phyloP scores from a whole-genome alignment of 352 stramenopile genomes.

The Globisporangium okanoganense region DNA sequence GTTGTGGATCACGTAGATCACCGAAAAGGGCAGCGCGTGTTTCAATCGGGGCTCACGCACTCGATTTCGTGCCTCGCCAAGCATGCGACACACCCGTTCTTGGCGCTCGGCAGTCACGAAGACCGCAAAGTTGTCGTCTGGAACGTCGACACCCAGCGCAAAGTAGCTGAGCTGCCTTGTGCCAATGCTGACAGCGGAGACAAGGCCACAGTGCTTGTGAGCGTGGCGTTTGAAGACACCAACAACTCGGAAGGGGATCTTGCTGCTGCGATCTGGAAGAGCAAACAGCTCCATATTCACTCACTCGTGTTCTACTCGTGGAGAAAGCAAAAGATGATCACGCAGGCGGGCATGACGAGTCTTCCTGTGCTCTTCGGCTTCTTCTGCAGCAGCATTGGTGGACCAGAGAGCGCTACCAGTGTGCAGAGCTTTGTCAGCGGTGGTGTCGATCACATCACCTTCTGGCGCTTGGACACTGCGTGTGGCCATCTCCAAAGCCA shows the following conservation, averaged over 20 bases:
- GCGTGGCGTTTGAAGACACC: conserved; percentile 22
- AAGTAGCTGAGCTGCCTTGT: conserved; percentile 23
- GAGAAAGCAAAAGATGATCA: conserved; percentile 26
- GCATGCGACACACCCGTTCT: conserved; percentile 36
- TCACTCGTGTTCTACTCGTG: conserved; percentile 43
- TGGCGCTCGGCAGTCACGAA: conserved; percentile 37
- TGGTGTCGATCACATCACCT: conserved; percentile 66
- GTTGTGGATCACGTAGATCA: conserved; percentile 35
- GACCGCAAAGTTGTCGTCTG: conserved; percentile 30
- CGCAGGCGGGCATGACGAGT: conserved; percentile 41
- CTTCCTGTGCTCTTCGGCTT: conserved; percentile 56
- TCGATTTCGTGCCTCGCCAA: conserved; percentile 48
- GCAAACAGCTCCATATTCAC: conserved; percentile 27
- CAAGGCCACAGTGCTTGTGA: conserved; percentile 18
- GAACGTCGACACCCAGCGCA: conserved; percentile 27
- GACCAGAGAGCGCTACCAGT: not conserved
- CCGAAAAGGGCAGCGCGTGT: conserved; percentile 26
- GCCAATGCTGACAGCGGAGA: not conserved
- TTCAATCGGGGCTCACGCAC: conserved; percentile 37
- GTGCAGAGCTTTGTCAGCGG: conserved; percentile 44
- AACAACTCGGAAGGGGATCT: conserved; percentile 32
- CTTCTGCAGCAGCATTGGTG: conserved; percentile 21
- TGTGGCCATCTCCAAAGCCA: conserved; percentile 48
- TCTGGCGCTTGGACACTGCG: conserved; percentile 51
- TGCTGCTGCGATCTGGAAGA: conserved; percentile 52